Percentiles rank a stretch among this genome's conserved stretches.
Evolutionary conservation across 2,329 filamentous ascomycete species (phyloP).

Genomic region (Dichotomopilus funicola): DNA sequence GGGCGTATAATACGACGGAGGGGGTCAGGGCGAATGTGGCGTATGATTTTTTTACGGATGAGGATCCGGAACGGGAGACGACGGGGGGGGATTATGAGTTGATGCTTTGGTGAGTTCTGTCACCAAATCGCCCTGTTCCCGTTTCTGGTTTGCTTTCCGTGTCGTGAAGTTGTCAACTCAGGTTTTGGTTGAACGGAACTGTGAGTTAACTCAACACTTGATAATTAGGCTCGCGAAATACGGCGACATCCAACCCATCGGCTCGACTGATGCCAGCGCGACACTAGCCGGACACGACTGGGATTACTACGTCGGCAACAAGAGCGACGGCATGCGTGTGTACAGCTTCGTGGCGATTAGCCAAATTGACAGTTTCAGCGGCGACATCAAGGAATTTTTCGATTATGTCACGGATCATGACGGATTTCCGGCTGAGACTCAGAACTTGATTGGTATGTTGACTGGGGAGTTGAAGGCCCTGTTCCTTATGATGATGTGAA

Average conservation of each 20-base stretch:
- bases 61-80: slow-evolving; percentile 29
- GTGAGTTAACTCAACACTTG: too few relatives aligned
- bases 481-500: neutral
- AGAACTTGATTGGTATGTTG: slow-evolving; percentile 16
- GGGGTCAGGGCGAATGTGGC: slow-evolving; percentile 50
- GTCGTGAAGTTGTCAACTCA: too few relatives aligned
- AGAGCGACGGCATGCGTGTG: slow-evolving; percentile 45
- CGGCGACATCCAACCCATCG: slow-evolving; percentile 48
- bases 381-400: slow-evolving; percentile 47
- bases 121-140: too few relatives aligned
- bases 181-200: too few relatives aligned
- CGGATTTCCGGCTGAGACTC: slow-evolving; percentile 21
- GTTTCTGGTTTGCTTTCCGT: too few relatives aligned
- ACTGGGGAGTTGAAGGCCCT: neutral
- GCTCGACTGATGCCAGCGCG: slow-evolving; percentile 44
- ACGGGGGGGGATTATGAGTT: slow-evolving; percentile 49
- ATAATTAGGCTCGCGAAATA: slow-evolving; percentile 44
- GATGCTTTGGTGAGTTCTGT: slow-evolving; percentile 51
- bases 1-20: slow-evolving; percentile 41
- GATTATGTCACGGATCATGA: slow-evolving; percentile 41
- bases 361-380: slow-evolving; percentile 40
- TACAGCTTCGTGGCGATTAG: slow-evolving; percentile 39
- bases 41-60: slow-evolving; percentile 54
- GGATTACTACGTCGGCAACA: slow-evolving; percentile 48
- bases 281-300: slow-evolving; percentile 44